Base-by-base conservation (phyloP, 495 filamentous ascomycete genomes). In the Saxophila tyrrhenica region DNA sequence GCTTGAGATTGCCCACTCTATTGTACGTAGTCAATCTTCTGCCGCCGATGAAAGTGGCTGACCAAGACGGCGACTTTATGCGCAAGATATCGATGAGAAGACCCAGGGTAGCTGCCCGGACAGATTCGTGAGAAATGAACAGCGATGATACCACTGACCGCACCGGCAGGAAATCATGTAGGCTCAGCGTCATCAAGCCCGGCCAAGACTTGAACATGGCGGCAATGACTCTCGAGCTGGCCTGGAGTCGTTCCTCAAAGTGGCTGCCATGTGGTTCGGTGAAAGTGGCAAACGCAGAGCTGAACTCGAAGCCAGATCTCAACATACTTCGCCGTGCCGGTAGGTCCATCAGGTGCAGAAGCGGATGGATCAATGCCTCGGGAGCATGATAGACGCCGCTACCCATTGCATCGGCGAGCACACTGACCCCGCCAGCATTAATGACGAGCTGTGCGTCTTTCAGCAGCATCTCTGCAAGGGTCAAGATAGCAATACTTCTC, bases 21-120 rank as follows among this genome's bases (percentile, higher is more conserved):
- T 89, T 89, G 67, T 97, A 97, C 11, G 70, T 97, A 16, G 92
- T 98, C 32, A 97, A 78, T 51, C 94, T 75, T 58, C 92, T 78
- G 7, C 94, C 92, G 38, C 94, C 92, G 44, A 98, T 77, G 64
- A 95, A 98, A 19, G 89, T 94, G 0, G 88, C 88, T 23, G 91
- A 91, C 94, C 94, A 98, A 0, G 89, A 91, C 5, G 92, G 92
- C 20, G 89, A 82, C 63, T 95, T 96, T 65, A 98, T 95, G 42
- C 89, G 82, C 55, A 98, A 75, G 21, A 96, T 79, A 54, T 90
- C 88, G 66, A 91, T 95, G 41, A 98, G 70, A 5, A 98, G 72
- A 61, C 97, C 92, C 58, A 97, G 72, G 42, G 96, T 72, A 8
- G 70, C 60, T 38, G 61, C 85, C 62, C 73, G 80, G 64, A 83